phyloP scores from a whole-genome alignment of 2,329 filamentous ascomycete genomes.

The Pseudogymnoascus sp. region DNA sequence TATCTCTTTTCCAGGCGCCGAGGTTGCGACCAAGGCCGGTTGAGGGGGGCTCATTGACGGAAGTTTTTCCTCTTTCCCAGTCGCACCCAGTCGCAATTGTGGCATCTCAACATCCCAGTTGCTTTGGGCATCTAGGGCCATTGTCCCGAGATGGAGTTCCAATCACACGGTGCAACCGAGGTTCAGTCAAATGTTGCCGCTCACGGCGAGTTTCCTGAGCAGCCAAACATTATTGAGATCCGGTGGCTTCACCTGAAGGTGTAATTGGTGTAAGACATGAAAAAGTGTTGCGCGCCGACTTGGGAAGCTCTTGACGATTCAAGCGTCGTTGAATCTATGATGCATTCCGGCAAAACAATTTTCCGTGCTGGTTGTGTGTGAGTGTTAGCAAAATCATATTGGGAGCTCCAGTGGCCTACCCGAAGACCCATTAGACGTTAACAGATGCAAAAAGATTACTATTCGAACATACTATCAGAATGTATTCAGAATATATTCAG shows the following conservation, averaged over 20 bases:
- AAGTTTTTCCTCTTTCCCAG: background rate
- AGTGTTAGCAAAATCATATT: background rate
- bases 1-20: conserved; percentile 14
- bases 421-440: background rate
- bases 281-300: background rate
- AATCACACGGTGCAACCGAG: background rate
- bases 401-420: background rate
- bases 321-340: background rate
- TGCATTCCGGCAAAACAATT: background rate
- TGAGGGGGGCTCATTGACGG: background rate
- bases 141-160: conserved; percentile 7
- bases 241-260: background rate
- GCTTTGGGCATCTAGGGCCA: conserved; percentile 25
- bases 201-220: background rate
- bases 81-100: conserved; percentile 11
- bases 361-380: background rate
- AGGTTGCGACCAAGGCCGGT: background rate
- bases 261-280: background rate
- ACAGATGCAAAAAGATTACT: background rate
- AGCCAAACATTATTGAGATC: background rate
- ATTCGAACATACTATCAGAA: background rate
- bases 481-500: background rate
- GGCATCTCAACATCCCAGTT: conserved; percentile 27
- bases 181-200: background rate
- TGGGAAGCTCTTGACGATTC: background rate